phyloP scores from a whole-genome alignment of 306 rosid genomes.

The Vigna mungo region DNA sequence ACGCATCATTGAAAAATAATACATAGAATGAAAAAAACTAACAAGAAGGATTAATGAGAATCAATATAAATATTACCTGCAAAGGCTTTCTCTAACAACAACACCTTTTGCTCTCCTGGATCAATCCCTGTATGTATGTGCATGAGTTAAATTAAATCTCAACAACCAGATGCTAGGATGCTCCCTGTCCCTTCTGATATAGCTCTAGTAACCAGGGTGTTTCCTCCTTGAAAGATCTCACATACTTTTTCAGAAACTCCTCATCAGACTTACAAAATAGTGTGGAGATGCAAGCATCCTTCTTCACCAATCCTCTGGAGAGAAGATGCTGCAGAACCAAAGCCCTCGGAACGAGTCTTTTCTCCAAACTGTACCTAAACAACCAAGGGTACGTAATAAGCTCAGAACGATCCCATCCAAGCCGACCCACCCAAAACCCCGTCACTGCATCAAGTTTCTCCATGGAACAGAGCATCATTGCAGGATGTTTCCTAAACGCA shows the following conservation, averaged over 20 bases:
- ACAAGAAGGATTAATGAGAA: too few relatives aligned
- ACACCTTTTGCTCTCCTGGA: too few relatives aligned
- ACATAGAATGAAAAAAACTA: too few relatives aligned
- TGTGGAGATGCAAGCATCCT: background rate
- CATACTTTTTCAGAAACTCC: background rate
- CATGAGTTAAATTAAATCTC: too few relatives aligned
- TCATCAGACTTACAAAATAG: background rate
- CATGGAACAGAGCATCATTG: background rate
- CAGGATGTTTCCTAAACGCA: background rate
- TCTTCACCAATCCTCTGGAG: background rate
- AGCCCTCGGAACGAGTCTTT: background rate
- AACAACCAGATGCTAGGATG: background rate
- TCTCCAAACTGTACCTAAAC: background rate
- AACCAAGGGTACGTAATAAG: background rate
- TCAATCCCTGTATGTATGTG: too few relatives aligned
- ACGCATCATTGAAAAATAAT: background rate
- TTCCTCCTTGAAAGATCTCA: background rate
- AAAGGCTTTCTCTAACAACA: background rate
- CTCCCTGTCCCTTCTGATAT: background rate
- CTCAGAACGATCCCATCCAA: background rate
- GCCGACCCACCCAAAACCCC: background rate
- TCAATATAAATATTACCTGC: background rate
- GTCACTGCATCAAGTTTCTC: background rate
- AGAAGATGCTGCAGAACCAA: background rate
- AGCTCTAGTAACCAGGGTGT: background rate